phyloP scores from a whole-genome alignment of 2,329 filamentous ascomycete species.

The Trichoderma sp. region DNA sequence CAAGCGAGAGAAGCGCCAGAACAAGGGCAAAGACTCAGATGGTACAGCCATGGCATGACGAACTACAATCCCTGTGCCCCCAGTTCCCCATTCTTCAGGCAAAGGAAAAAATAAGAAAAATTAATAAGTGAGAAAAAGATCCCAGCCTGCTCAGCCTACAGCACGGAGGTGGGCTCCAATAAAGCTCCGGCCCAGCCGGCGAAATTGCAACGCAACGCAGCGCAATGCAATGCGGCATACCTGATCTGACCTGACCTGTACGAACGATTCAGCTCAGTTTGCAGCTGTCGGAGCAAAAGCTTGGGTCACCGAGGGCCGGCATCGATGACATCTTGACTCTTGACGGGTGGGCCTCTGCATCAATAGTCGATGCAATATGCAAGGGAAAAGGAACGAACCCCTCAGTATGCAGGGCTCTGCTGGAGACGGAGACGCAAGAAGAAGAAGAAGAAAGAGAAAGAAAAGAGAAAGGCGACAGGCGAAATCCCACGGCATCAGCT shows the following conservation, averaged over 20 bases:
- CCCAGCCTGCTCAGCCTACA: not conserved
- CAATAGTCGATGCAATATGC: not conserved
- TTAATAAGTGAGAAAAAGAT: not conserved
- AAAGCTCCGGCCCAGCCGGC: not conserved
- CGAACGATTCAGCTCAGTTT: not conserved
- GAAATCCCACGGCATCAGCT: not conserved
- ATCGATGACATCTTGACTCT: not conserved
- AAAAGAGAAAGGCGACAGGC: not conserved
- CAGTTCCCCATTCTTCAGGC: not conserved
- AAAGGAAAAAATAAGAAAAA: not conserved
- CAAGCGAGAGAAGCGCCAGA: not conserved
- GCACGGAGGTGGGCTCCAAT: not conserved
- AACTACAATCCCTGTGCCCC: not conserved
- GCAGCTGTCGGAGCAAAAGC: not conserved
- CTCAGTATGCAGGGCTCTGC: not conserved
- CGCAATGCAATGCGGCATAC: not conserved
- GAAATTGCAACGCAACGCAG: not conserved
- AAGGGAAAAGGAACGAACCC: not conserved
- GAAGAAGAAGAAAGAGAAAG: not conserved
- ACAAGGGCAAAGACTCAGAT: not conserved
- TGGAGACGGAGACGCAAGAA: not conserved
- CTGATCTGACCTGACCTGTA: not conserved
- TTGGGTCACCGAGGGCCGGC: not conserved
- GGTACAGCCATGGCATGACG: not conserved
- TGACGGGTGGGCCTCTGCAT: not conserved